phyloP scores from a whole-genome alignment of 352 stramenopile species.

The Globisporangium viniferum region DNA sequence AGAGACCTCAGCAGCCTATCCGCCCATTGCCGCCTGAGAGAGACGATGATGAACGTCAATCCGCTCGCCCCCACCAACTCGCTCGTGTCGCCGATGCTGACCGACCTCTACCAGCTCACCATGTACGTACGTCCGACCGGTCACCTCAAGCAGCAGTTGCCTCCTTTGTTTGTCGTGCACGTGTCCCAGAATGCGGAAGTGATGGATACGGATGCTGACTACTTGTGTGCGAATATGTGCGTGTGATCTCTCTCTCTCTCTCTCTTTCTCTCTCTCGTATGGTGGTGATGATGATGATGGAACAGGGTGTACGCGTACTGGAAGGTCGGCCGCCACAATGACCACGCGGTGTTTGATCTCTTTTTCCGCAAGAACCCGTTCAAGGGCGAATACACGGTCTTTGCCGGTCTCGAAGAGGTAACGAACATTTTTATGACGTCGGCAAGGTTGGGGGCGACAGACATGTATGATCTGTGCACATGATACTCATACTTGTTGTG shows the following conservation, averaged over 20 bases:
- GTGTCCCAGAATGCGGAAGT: not conserved
- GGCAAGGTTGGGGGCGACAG: not conserved
- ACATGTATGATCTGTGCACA: not conserved
- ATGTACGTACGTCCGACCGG: conserved; percentile 46
- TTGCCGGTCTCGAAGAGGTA: conserved; percentile 90
- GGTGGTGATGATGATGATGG: not conserved
- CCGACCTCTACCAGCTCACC: conserved; percentile 98
- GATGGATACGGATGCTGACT: conserved; percentile 12
- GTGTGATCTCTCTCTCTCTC: not conserved
- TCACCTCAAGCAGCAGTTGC: not conserved
- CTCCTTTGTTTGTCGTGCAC: not conserved
- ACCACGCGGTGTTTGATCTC: conserved; percentile 93
- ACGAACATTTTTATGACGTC: not conserved
- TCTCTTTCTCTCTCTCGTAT: not conserved
- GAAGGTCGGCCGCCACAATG: conserved; percentile 93
- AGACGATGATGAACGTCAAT: conserved; percentile 40
- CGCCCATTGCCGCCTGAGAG: not conserved
- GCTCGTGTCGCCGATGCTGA: conserved; percentile 95
- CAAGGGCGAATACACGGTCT: conserved; percentile 95
- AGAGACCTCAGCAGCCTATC: not conserved
- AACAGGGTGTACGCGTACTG: conserved; percentile 98
- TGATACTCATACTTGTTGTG: not conserved
- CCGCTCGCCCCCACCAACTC: conserved; percentile 88
- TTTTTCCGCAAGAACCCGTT: conserved; percentile 99
- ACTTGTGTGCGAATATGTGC: not conserved